Evolutionary conservation across 164 flowering plant species (phyloP).

Genomic region (Vitis labrusca): DNA sequence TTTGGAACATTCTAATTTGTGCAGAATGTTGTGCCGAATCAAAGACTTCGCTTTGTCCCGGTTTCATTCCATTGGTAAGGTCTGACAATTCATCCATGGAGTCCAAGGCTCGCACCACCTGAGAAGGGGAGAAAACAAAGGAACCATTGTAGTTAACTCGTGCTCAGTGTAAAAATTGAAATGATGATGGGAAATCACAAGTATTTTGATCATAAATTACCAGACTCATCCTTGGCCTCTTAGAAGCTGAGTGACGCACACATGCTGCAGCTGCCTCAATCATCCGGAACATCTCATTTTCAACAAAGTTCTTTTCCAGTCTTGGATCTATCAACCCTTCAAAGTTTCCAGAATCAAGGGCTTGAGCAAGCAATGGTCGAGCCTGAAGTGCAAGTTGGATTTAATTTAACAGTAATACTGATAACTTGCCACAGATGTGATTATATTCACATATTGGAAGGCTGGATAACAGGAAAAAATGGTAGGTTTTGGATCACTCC

Average conservation of each 20-base stretch:
- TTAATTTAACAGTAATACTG: not conserved
- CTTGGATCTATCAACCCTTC: slow-evolving; percentile 44
- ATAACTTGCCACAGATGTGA: no score
- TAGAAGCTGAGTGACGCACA: slow-evolving; percentile 54
- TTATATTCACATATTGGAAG: no score
- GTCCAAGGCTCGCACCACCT: slow-evolving; percentile 59
- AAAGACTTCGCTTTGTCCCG: slow-evolving; percentile 53
- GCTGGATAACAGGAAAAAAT: no score
- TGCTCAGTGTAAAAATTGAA: not conserved
- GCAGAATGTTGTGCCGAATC: slow-evolving; percentile 45
- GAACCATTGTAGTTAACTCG: not conserved
- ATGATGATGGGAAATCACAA: not conserved
- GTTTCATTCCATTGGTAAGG: slow-evolving; percentile 53
- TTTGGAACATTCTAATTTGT: slow-evolving; percentile 55
- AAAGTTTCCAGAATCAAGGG: slow-evolving; percentile 38
- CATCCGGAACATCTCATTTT: slow-evolving; percentile 54
- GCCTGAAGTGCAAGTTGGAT: slow-evolving; percentile 33
- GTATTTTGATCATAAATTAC: slow-evolving; percentile 12
- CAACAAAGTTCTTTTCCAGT: slow-evolving; percentile 40
- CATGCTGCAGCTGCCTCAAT: slow-evolving; percentile 69
- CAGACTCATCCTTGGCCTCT: slow-evolving; percentile 60
- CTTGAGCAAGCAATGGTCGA: slow-evolving; percentile 49
- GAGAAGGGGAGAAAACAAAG: not conserved
- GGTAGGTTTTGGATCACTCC: no score
- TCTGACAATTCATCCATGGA: slow-evolving; percentile 43